Evolutionary conservation across 352 stramenopile genomes (phyloP), one percentile per base, ranked within the genome.

Genomic region (Blastocystis sp.): DNA sequence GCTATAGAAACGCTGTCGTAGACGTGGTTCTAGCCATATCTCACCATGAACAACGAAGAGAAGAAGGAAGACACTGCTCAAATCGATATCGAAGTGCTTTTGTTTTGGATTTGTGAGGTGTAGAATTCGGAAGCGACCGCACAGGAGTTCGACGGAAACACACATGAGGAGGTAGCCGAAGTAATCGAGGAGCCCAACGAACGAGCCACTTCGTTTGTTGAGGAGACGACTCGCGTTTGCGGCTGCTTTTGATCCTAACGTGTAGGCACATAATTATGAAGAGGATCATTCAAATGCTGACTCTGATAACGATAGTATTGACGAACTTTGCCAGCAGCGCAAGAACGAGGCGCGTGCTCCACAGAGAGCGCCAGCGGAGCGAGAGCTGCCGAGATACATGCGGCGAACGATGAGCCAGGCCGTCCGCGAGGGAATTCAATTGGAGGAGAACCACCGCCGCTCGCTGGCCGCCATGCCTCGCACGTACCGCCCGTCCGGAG

Each of bases 281-380:
- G 43, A 41, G 7, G 40, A 52, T 19, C 40, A 45, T 74, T 67
- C 52, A 69, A 84, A 84, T 70, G 34, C 10, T 43, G 61, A 69
- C 48, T 40, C 21, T n/a, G 53, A 84, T 21, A 14, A 62, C 23
- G 74, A 84, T 56, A 84, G 74, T 84, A 64, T 84, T 70, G 74
- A 84, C 43, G 60, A 14, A 2, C 45, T 84, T 2, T 84, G 74
- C 52, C n/a, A 11, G 2, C 9, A 84, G n/a, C 2, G 48, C 48
- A 14, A 56, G 5, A 56, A 56, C 48, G 48, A 56, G 48, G 28
- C 28, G 28, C 28, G 0, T 34, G 28, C 28, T 34, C 28, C 19
- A 7, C 71, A n/a, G 53, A 34, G 21, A 19, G 48, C 38, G 21
- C 64, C 64, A 41, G 28, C 11, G 66, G 28, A 64, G n/a, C 21